Evolutionary conservation across 2,329 filamentous ascomycete species (phyloP).

Genomic region (Bimuria novae-zelandiae): DNA sequence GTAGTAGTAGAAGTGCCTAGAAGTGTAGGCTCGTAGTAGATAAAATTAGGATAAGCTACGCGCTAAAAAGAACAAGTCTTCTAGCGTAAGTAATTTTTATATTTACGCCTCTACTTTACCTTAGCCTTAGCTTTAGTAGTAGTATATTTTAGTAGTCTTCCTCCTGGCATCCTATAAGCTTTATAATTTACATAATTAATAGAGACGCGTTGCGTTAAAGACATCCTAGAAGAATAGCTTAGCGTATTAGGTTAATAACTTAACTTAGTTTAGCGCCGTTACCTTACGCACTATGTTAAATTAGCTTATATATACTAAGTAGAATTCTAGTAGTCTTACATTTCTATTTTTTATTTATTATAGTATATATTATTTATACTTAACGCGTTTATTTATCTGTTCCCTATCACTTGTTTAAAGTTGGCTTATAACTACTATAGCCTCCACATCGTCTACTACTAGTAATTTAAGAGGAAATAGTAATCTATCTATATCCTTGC

Average conservation of each 20-base stretch:
- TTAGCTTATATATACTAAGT: neutral
- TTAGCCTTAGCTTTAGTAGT: neutral
- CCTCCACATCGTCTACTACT: neutral
- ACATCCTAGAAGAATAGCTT: neutral
- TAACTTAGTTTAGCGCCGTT: too few species aligned
- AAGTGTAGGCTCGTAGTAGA: neutral
- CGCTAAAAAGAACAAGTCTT: neutral
- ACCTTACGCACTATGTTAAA: neutral
- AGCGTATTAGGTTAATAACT: neutral
- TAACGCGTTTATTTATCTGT: neutral
- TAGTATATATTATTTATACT: neutral
- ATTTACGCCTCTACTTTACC: neutral
- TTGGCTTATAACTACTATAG: neutral
- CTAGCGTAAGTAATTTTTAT: constrained; percentile 1
- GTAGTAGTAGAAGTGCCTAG: neutral
- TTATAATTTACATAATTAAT: neutral
- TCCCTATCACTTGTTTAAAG: neutral
- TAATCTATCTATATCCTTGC: neutral
- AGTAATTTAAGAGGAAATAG: too few species aligned
- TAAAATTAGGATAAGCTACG: constrained; percentile 1
- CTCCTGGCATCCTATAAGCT: neutral
- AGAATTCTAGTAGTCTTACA: neutral
- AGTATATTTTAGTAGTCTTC: neutral
- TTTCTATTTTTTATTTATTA: neutral
- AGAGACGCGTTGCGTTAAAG: neutral